These are phyloP conservation scores for Penicillium riverlandense DNA, from an alignment of 495 filamentous ascomycete species.

Conservation along the genomic window DNA sequence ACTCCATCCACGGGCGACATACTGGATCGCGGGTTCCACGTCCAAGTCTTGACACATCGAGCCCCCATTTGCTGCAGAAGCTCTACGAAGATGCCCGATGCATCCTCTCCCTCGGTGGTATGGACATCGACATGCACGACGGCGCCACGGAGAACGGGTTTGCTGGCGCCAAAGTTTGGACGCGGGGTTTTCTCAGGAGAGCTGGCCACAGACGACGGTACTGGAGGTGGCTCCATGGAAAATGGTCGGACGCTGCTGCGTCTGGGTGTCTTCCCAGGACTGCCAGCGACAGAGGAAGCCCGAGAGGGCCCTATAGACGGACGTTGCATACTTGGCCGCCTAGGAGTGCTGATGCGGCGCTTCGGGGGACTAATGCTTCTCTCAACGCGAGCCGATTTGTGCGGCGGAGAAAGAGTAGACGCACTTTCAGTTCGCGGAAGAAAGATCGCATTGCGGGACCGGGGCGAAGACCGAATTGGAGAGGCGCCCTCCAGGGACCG, in stretches of 20 bases:
- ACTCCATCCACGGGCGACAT: constrained; percentile 23
- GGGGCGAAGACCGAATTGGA: constrained; percentile 28
- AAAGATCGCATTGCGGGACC: constrained; percentile 20
- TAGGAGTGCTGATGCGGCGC: constrained; percentile 11
- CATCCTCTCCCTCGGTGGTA: constrained; percentile 80
- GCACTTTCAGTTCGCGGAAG: constrained; percentile 10
- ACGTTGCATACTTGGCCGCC: constrained; percentile 5
- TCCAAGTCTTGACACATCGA: constrained; percentile 74
- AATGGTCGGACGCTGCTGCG: constrained; percentile 5
- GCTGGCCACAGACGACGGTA: constrained; percentile 11
- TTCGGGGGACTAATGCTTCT: constrained; percentile 14
- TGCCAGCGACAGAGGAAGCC: constrained; percentile 15
- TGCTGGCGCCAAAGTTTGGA: constrained; percentile 11
- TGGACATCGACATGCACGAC: constrained; percentile 93
- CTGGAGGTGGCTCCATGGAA: constrained; percentile 5
- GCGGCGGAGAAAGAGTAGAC: constrained; percentile 14
- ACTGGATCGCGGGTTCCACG: constrained; percentile 62
- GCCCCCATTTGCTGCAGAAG: constrained; percentile 81
- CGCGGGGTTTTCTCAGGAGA: constrained; percentile 26
- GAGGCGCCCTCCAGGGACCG: constrained; percentile 33
- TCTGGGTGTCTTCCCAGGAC: constrained; percentile 18
- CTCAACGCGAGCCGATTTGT: constrained; percentile 15
- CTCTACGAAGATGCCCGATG: constrained; percentile 75
- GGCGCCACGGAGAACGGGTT: constrained; percentile 54
- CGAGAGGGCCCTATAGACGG: constrained; percentile 4